phyloP scores from a whole-genome alignment of 768 basidiomycete genomes.

The Amanita brunnescens region DNA sequence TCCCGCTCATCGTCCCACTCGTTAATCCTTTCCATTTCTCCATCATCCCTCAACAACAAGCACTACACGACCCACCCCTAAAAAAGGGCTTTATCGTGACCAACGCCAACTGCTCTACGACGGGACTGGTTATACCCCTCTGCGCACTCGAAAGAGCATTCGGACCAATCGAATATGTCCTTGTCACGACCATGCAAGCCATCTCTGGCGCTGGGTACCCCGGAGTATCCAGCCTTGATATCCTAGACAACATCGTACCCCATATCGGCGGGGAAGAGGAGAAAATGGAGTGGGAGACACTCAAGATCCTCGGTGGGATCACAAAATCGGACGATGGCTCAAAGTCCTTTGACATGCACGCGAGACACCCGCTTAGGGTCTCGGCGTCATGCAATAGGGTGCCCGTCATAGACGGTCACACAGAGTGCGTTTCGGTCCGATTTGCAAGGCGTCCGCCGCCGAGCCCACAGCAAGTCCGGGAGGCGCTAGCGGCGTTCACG shows the following conservation, averaged over 20 bases:
- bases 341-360: conserved; percentile 79
- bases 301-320: conserved; percentile 91
- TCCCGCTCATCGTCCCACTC: conserved; percentile 93
- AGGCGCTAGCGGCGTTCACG: conserved; percentile 67
- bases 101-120: conserved; percentile 98
- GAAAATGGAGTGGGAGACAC: conserved; percentile 98
- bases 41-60: conserved; percentile 77
- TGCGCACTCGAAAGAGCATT: conserved; percentile 84
- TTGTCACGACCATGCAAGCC: conserved; percentile 96
- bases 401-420: conserved; percentile 93
- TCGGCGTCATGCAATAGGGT: conserved; percentile 94
- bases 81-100: conserved; percentile 92
- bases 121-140: conserved; percentile 87
- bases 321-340: conserved; percentile 42
- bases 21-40: conserved; percentile 84
- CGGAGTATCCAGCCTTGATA: conserved; percentile 82
- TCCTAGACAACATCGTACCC: conserved; percentile 93
- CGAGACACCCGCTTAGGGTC: conserved; percentile 70
- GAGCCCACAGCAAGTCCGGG: conserved; percentile 77
- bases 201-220: conserved; percentile 99
- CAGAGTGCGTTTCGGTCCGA: conserved; percentile 79
- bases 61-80: conserved; percentile 56
- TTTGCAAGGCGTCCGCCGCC: conserved; percentile 79
- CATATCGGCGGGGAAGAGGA: conserved; percentile 93
- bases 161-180: conserved; percentile 85